Evolutionary conservation across 2,329 filamentous ascomycete species (phyloP), one percentile per base, ranked within the genome.

Genomic region (Volutella citrinella): DNA sequence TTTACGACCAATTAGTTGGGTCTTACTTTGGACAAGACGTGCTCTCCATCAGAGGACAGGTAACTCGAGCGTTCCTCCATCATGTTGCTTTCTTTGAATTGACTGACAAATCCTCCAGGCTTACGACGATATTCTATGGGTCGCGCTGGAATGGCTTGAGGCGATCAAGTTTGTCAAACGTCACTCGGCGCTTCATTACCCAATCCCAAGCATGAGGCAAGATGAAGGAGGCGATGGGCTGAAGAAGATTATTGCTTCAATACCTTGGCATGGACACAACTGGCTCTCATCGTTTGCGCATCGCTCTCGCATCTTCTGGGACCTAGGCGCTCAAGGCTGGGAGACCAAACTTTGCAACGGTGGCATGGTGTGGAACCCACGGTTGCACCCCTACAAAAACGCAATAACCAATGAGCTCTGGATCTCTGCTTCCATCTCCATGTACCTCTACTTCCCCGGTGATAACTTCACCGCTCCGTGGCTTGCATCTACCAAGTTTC

Each of bases 51-150:
- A 75, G 87, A 27, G 78, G 80, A 36, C 60, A 80, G 55, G 66
- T 68, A 42, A 24, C n/a, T n/a, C n/a, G n/a, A n/a, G n/a, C n/a
- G n/a, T n/a, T n/a, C n/a, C n/a, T n/a, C n/a, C n/a, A n/a, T n/a
- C n/a, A n/a, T n/a, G n/a, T 9, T 22, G 20, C 20, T 22, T 3
- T 4, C 5, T 12, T 12, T n/a, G 5, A 3, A 9, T 8, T 24
- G 8, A 13, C 17, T 33, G 5, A n/a, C n/a, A n/a, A n/a, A 23
- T 9, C 13, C 18, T 19, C 20, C 8, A 93, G 68, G 91, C 91
- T 0, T 95, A 83, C 57, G 91, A 96, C 55, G 91, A 97, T 58
- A 95, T 95, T 66, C 75, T 95, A 4, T 97, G 91, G 91, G 88
- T 96, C 2, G 88, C 94, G 4, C 72, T 97, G 22, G 87, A 84